phyloP scores from a whole-genome alignment of 1,284 basidiomycete species.

The Spongispora temasekensis region DNA sequence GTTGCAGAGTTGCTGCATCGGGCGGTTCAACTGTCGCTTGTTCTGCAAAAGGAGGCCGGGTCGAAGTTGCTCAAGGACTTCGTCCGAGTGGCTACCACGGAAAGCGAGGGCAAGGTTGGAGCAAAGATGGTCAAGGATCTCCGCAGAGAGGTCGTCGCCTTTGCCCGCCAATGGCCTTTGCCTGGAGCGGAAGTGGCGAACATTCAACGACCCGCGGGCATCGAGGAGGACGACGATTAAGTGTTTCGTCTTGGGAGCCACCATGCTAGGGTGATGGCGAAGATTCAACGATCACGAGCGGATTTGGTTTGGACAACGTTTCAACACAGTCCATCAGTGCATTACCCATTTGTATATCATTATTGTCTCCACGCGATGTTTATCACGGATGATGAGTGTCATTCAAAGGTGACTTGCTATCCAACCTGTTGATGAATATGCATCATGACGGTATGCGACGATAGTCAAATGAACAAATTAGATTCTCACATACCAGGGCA shows the following conservation, averaged over 20 bases:
- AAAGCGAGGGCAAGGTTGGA: conserved; percentile 73
- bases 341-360: conserved; percentile 12
- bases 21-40: conserved; percentile 83
- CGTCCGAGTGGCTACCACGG: conserved; percentile 76
- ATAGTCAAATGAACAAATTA: background rate
- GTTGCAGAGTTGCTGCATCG: conserved; percentile 94
- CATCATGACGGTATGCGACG: background rate
- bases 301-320: conserved; percentile 28
- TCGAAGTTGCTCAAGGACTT: conserved; percentile 97
- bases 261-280: conserved; percentile 4
- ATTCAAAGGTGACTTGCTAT: background rate
- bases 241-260: background rate
- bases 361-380: background rate
- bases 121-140: conserved; percentile 72
- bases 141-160: conserved; percentile 72
- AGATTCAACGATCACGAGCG: conserved; percentile 36
- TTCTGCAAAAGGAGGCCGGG: conserved; percentile 93
- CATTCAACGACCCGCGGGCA: conserved; percentile 65
- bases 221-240: conserved; percentile 56
- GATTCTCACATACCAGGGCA: no score
- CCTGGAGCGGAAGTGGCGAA: conserved; percentile 82
- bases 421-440: background rate
- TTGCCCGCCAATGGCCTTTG: conserved; percentile 88
- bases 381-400: background rate
- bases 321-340: conserved; percentile 30